Percentiles rank a stretch among this genome's conserved stretches.
phyloP scores from a whole-genome alignment of 2,329 filamentous ascomycete species.

The Mycocentrospora acerina region DNA sequence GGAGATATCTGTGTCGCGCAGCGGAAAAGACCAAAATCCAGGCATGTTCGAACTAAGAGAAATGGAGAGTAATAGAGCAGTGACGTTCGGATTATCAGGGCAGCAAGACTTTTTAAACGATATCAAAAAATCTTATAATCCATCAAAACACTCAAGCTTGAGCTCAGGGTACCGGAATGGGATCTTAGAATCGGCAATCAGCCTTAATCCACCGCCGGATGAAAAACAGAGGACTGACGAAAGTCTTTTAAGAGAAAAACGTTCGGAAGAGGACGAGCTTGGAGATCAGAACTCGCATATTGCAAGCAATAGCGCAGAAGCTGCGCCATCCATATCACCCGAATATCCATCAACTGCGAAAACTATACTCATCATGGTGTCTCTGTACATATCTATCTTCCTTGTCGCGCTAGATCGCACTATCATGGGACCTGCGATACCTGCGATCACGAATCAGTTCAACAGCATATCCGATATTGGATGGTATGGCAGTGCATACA shows the following conservation, averaged over 20 bases:
- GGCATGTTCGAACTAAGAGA: conserved; percentile 9
- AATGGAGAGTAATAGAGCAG: conserved; percentile 2
- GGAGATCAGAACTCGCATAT: neutral
- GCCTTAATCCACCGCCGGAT: conserved; percentile 6
- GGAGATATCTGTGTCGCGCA: conserved; percentile 5
- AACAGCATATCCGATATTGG: conserved; percentile 45
- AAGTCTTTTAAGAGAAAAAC: conserved; percentile 13
- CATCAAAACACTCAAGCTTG: conserved; percentile 12
- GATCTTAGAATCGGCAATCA: conserved; percentile 13
- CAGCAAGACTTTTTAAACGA: conserved; percentile 9
- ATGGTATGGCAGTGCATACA: conserved; percentile 46
- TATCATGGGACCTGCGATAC: conserved; percentile 50
- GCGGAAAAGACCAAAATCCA: conserved; percentile 7
- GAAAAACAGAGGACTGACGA: conserved; percentile 8
- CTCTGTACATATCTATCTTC: conserved; percentile 36
- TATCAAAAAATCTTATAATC: conserved; percentile 9
- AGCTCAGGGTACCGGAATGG: conserved; percentile 4
- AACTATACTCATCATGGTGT: conserved; percentile 31
- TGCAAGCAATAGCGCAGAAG: conserved; percentile 3
- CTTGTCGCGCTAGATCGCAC: conserved; percentile 44
- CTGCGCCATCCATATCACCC: conserved; percentile 1
- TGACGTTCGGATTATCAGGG: neutral
- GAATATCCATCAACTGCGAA: conserved; percentile 26
- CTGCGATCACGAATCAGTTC: conserved; percentile 50
- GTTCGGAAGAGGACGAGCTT: conserved; percentile 5